Evolutionary conservation across 768 basidiomycete genomes (phyloP), one percentile per base, ranked within the genome.

Genomic region (Filobasidium wieringae): DNA sequence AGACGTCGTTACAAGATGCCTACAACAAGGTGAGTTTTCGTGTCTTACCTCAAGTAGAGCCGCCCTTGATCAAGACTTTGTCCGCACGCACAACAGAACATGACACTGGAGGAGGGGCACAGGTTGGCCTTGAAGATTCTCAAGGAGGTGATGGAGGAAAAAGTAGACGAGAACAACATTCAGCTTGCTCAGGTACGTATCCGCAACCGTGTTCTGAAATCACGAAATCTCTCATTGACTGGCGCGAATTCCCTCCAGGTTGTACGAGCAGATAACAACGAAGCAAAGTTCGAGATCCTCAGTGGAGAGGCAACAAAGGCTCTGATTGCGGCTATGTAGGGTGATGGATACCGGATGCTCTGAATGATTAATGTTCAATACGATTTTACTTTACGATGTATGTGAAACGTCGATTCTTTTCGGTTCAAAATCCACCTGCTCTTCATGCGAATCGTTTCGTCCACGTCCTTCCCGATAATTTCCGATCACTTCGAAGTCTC

Each of bases 121-220:
- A 78, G 81, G 36, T 77, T 97, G 62, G 85, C 88, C 2, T 77
- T 97, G 53, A 84, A 82, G 62, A 88, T 97, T 45, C 78, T 97
- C 62, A 97, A 99, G 77, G 91, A 97, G 77, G 95, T 97, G 41
- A 99, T 97, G 95, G 95, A 97, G 74, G 95, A 97, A 77, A 96
- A 95, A 74, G 81, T 99, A 40, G 93, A 97, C 75, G 88, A 95
- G 66, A 92, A 96, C 77, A 97, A 99, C 66, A 92, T 97, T 26
- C 92, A 97, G 74, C 79, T 99, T 14, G 91, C 93, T 53, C 90
- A 92, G 80, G 92, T 86, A 53, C 31, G 79, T 74, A 24, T n/a
- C 14, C 9, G 27, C 7, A 45, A 45, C 31, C 14, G 45, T 15
- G n/a, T n/a, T n/a, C 19, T 11, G 36, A 34, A 37, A 19, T 53